Base-by-base conservation (phyloP, 306 rosid genomes). In the Phaseolus lunatus region DNA sequence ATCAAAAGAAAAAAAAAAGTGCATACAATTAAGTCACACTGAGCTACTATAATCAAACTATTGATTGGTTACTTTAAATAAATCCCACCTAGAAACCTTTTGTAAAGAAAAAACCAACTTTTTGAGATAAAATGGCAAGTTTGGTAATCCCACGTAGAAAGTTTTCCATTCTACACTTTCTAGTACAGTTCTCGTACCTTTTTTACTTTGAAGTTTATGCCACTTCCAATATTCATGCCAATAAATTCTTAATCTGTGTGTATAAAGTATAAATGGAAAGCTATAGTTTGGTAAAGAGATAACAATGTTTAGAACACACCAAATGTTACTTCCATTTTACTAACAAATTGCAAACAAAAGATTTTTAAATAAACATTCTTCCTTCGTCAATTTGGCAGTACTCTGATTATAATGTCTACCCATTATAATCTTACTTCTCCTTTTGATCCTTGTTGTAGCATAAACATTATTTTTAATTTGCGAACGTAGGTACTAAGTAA, bases 31-130 rank as follows among this genome's bases (percentile, higher is more conserved):
- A 61, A 48, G 65, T 70, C 77, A 35, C 52, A 23, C 63, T 50
- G 1, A 0, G 35, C 39, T 49, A 10, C 65, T 12, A 19, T 19
- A 54, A 5, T 58, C 13, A 75, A 49, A 50, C 35, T 75, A 45
- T 43, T 81, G 81, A 81, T 75, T 75, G 81, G 81, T 8, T 67
- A 49, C 19, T 76, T 37, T 5, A 37, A 58, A 68, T 16, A 26
- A 68, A 67, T 68, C 72, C 80, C 80, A 81, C 56, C 29, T 3
- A 15, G 20, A 11, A 70, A 39, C 47, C 50, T 67, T 81, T 75
- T 24, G 20, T 12, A 75, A 81, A 57, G 80, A 6, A 47, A n/a
- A 69, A 81, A 58, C 48, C n/a, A 18, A 10, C 35, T 67, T 74
- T 48, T 23, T 11, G 59, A 57, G 31, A 72, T 71, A 33, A 29